Evolutionary conservation across 805 yeast genomes (phyloP), one percentile per base, ranked within the genome.

Genomic region (Pichia ethanolica): DNA sequence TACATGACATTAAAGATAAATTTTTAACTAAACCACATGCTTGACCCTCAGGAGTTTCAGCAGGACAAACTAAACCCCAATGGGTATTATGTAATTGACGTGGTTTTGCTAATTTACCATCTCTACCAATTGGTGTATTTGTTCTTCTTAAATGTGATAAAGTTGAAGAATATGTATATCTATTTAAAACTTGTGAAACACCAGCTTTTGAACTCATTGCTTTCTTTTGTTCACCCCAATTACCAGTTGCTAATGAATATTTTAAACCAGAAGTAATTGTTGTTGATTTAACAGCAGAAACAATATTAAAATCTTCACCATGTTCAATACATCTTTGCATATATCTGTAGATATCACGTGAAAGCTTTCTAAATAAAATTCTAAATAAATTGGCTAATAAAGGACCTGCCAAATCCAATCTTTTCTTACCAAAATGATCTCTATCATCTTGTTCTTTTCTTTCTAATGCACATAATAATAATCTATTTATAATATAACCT

Each of bases 181-280:
- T 82, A 69, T 93, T 93, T 70, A 93, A 78, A 57, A 93, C 99
- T 75, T 93, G 99, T 30, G 98, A 91, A 43, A 95, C 99, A 79
- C 99, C 99, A 6, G 99, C 99, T 69, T 96, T 84, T 20, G 97
- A 83, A 53, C 93, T 83, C 99, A 93, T 93, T 12, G 98, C 97
- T 69, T 93, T 93, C 83, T 90, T 91, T 69, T 93, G 99, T 71
- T 93, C 99, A 74, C 99, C 99, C 99, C 99, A 93, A 73, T 93
- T 93, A 77, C 99, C 99, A 13, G 99, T 93, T 48, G 99, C 99
- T 63, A 93, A 77, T 38, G 99, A 93, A 71, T 93, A 93, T 66
- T 95, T 87, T 70, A 93, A 79, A 66, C 99, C 99, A 53, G 95
- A 91, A 37, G 99, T 93, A 60, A 93, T 89, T 3, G 98, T 93